A percentile compares a stretch with the other conserved stretches of the same genome.
phyloP scores from a whole-genome alignment of 192 early-diverging fungal genomes.

The Coemansia sp. region DNA sequence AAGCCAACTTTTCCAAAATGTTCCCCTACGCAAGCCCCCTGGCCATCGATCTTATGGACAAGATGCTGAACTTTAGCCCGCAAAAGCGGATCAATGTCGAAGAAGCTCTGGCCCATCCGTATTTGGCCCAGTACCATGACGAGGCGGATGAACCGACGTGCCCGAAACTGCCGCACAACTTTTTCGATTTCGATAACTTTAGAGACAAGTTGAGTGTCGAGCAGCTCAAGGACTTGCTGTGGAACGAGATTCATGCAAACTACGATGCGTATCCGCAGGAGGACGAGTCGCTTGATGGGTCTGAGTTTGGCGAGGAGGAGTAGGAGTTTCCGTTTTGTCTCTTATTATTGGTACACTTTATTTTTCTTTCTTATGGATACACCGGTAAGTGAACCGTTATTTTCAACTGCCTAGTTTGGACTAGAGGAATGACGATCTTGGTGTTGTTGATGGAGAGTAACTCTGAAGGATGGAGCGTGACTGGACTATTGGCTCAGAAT shows the following conservation, averaged over 20 bases:
- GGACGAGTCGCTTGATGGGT: conserved; percentile 16
- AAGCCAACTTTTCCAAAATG: conserved; percentile 75
- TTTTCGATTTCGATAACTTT: conserved; percentile 86
- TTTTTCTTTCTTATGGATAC: not conserved
- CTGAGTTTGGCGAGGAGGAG: conserved; percentile 22
- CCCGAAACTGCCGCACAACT: conserved; percentile 69
- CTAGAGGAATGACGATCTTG: too few relatives aligned
- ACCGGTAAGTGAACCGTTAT: not conserved
- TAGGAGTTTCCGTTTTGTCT: conserved; percentile 1
- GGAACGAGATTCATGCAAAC: conserved; percentile 46
- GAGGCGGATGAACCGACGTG: conserved; percentile 69
- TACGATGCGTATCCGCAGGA: conserved; percentile 35
- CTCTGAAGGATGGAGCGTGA: too few relatives aligned
- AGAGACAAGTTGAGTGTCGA: conserved; percentile 79
- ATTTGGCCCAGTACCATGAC: conserved; percentile 75
- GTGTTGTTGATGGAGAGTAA: too few relatives aligned
- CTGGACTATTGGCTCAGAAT: too few relatives aligned
- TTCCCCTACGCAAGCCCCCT: conserved; percentile 87
- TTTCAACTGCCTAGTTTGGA: too few relatives aligned
- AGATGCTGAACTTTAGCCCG: conserved; percentile 86
- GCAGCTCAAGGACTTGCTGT: conserved; percentile 65
- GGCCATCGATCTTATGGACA: conserved; percentile 85
- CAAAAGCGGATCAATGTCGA: conserved; percentile 84
- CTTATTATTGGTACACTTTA: conserved; percentile 10
- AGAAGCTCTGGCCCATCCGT: conserved; percentile 88